Percentiles rank a stretch among this genome's conserved stretches.
Conservation (phyloP, 345 rosid genomes). For the Reutealis trisperma region DNA sequence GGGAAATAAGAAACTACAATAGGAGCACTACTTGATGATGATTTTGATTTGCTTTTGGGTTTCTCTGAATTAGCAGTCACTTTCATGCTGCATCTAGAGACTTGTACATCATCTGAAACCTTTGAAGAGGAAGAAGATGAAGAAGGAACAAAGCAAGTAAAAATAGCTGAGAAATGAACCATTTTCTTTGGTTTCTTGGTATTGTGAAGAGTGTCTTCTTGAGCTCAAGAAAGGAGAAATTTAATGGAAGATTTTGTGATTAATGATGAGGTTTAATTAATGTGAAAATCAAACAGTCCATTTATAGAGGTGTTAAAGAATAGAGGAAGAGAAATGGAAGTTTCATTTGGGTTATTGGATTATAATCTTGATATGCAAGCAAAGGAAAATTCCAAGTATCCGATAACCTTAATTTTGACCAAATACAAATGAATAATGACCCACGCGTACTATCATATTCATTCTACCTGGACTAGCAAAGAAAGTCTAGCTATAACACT, state of each 20-base stretch:
- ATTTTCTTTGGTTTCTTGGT: background rate
- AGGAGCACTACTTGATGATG: background rate
- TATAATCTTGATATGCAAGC: too few relatives aligned
- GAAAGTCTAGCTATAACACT: too few relatives aligned
- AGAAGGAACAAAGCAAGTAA: constrained; percentile 18
- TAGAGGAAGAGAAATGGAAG: too few relatives aligned
- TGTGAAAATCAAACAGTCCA: too few relatives aligned
- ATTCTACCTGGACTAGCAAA: too few relatives aligned
- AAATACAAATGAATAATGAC: too few relatives aligned
- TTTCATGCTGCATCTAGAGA: background rate
- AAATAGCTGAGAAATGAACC: constrained; percentile 11
- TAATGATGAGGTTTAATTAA: background rate
- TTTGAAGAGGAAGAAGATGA: background rate
- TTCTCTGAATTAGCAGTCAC: background rate
- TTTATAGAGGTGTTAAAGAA: too few relatives aligned
- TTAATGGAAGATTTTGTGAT: background rate
- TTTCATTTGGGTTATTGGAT: too few relatives aligned
- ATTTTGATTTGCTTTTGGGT: background rate
- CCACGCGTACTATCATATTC: too few relatives aligned
- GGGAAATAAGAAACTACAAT: background rate
- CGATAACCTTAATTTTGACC: too few relatives aligned
- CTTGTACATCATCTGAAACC: background rate
- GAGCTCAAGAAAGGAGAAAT: background rate
- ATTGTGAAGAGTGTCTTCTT: background rate
- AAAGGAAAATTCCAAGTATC: too few relatives aligned